phyloP scores from a whole-genome alignment of 371 early-diverging fungal species.

The Haplosporangium sp. region DNA sequence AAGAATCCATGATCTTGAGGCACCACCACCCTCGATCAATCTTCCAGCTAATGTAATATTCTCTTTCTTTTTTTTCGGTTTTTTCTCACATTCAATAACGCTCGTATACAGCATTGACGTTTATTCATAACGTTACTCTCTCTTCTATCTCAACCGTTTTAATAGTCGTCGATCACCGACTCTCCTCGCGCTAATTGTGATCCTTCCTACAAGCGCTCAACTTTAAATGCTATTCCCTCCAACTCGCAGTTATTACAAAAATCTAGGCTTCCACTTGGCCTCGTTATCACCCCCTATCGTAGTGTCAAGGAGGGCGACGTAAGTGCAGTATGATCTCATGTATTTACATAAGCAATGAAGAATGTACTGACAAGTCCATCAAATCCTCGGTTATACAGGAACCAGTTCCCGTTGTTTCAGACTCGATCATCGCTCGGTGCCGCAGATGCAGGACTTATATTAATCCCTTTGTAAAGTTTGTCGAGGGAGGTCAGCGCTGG shows the following conservation, averaged over 20 bases:
- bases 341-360: too few species aligned
- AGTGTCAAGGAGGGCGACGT: conserved; percentile 51
- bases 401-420: conserved; percentile 86
- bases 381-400: conserved; percentile 57
- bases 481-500: conserved; percentile 95
- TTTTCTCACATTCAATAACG: neutral
- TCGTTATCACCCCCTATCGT: conserved; percentile 88
- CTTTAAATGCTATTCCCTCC: conserved; percentile 90
- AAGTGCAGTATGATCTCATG: neutral
- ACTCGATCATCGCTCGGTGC: conserved; percentile 92
- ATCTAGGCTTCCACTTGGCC: conserved; percentile 88
- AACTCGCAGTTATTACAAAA: conserved; percentile 84
- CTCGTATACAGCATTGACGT: neutral
- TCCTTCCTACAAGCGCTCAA: conserved; percentile 86
- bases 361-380: neutral
- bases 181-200: conserved; percentile 77
- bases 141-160: neutral
- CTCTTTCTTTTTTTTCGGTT: neutral
- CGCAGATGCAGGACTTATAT: conserved; percentile 96
- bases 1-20: conserved; percentile 42
- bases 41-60: conserved; percentile 64
- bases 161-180: conserved; percentile 75
- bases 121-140: neutral
- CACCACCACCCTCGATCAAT: conserved; percentile 60
- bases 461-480: conserved; percentile 94